Evolutionary conservation across 495 filamentous ascomycete genomes (phyloP).

Genomic region (Aspergillus nidulans): DNA sequence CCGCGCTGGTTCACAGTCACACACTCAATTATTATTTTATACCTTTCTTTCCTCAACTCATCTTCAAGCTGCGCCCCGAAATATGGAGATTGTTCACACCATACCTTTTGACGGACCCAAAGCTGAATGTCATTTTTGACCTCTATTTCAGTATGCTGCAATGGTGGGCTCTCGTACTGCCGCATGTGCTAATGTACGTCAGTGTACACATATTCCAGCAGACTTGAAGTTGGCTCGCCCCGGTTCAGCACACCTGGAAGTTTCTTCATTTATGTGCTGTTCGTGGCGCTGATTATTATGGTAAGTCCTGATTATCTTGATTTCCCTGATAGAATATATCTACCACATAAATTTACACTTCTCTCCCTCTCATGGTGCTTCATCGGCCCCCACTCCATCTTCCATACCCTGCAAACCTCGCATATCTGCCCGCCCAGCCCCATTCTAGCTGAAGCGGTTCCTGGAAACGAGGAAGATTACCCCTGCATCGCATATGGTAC

Average conservation of each 20-base stretch:
- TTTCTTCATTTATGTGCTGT: constrained; percentile 63
- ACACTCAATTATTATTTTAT: constrained; percentile 51
- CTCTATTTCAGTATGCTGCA: constrained; percentile 68
- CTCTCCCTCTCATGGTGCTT: not conserved
- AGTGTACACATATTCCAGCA: constrained; percentile 65
- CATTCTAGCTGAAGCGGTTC: constrained; percentile 85
- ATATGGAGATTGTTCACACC: constrained; percentile 64
- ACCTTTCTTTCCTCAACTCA: constrained; percentile 49
- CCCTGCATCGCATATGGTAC: constrained; percentile 66
- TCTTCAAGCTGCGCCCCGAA: constrained; percentile 64
- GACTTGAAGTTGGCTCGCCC: constrained; percentile 55
- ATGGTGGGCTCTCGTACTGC: constrained; percentile 10
- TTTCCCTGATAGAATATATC: not conserved
- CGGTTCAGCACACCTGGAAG: constrained; percentile 61
- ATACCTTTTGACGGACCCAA: constrained; percentile 67
- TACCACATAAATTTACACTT: not conserved
- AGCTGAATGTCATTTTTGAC: constrained; percentile 67
- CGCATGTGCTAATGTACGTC: constrained; percentile 25
- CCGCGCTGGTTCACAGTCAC: constrained; percentile 56
- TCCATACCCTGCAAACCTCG: constrained; percentile 53
- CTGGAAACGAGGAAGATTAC: constrained; percentile 96
- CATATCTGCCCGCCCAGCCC: constrained; percentile 95
- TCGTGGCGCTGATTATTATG: constrained; percentile 54
- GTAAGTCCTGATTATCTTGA: constrained; percentile 54
- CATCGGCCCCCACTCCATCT: constrained; percentile 14